Evolutionary conservation across 1,139 yeast species (phyloP).

Genomic region (Magnusiomyces paraingens): DNA sequence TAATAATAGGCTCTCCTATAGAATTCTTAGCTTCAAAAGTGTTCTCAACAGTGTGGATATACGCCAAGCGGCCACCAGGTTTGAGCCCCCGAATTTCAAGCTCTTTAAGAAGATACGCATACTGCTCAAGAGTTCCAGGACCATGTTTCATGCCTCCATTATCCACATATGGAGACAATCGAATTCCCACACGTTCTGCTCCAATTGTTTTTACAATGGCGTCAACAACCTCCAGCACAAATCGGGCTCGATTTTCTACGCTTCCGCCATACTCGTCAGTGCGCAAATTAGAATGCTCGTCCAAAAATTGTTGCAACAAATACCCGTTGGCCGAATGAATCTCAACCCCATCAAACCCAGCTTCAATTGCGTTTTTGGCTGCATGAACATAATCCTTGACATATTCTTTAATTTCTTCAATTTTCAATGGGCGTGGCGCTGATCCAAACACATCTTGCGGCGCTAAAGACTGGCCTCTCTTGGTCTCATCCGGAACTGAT

Average conservation of each 20-base stretch:
- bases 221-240: constrained; percentile 50
- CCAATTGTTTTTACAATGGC: constrained; percentile 48
- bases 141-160: constrained; percentile 30
- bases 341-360: constrained; percentile 67
- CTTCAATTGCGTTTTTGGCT: constrained; percentile 42
- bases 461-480: neutral
- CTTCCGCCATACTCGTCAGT: constrained; percentile 65
- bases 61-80: constrained; percentile 37
- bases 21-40: neutral
- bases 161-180: constrained; percentile 47
- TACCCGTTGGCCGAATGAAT: constrained; percentile 66
- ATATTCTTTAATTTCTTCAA: constrained; percentile 36
- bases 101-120: constrained; percentile 27
- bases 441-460: neutral
- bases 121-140: constrained; percentile 26
- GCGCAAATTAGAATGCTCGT: constrained; percentile 46
- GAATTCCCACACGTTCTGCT: constrained; percentile 45
- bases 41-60: constrained; percentile 44
- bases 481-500: neutral
- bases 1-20: neutral
- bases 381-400: constrained; percentile 37
- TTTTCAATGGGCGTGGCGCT: constrained; percentile 34
- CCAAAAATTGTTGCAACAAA: constrained; percentile 48
- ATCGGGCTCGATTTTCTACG: constrained; percentile 60
- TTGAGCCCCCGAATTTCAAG: constrained; percentile 28